These are phyloP conservation scores for Glycyrrhiza uralensis DNA, from an alignment of 306 rosid genomes.

Conservation along the genomic window DNA sequence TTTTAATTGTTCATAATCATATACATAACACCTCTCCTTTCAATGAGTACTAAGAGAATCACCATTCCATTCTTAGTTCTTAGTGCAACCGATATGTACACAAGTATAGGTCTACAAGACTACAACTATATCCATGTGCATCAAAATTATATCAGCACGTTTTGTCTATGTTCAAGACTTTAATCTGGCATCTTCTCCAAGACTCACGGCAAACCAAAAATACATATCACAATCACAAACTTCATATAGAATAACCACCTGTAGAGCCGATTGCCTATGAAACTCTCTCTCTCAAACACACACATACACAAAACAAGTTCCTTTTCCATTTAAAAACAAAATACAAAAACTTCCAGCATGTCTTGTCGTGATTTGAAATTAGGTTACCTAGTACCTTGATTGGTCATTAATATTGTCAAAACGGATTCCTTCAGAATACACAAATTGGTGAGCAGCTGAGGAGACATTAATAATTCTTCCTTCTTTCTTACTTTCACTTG, in stretches of 20 bases:
- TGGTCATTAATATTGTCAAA: constrained; percentile 64
- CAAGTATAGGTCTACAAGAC: neutral
- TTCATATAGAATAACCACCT: neutral
- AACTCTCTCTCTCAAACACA: neutral
- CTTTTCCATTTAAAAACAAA: neutral
- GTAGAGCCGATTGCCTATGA: neutral
- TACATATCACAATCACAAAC: neutral
- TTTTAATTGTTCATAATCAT: constrained; percentile 35
- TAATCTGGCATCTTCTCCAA: neutral
- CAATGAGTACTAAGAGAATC: neutral
- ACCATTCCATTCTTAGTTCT: neutral
- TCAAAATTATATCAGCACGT: constrained; percentile 11
- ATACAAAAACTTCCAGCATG: neutral
- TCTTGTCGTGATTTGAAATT: neutral
- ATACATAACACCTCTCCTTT: constrained; percentile 4
- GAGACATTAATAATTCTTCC: constrained; percentile 87
- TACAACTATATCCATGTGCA: neutral
- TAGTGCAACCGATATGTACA: neutral
- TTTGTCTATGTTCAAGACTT: neutral
- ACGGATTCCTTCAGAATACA: constrained; percentile 75
- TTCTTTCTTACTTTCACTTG: constrained; percentile 53
- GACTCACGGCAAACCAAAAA: neutral
- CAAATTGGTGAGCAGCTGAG: constrained; percentile 61
- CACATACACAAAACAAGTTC: neutral
- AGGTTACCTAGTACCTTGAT: constrained; percentile 46